Percentiles rank a stretch among this genome's conserved stretches.
Conservation (phyloP, 345 rosid species). For the Balakata baccata region DNA sequence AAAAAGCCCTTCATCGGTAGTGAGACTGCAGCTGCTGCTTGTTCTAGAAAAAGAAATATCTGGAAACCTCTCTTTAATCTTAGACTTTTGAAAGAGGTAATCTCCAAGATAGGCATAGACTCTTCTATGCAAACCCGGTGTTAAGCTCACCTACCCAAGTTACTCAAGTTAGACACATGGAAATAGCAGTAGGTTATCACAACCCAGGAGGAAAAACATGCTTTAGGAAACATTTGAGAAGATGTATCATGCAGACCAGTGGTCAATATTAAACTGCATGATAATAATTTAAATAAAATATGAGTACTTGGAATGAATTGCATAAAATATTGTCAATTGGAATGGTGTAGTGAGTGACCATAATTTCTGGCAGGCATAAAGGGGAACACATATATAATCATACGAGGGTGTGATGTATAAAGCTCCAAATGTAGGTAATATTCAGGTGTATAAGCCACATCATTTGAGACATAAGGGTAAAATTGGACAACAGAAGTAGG, state of each 20-base stretch:
- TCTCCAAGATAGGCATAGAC: constrained; percentile 60
- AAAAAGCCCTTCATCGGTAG: constrained; percentile 63
- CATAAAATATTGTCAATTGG: not conserved
- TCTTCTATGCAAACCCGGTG: constrained; percentile 55
- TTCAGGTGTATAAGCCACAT: not conserved
- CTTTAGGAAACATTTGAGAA: not conserved
- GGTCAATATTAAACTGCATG: not conserved
- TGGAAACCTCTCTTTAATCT: constrained; percentile 34
- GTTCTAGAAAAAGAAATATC: constrained; percentile 54
- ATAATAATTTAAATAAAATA: not conserved
- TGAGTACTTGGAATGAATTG: not conserved
- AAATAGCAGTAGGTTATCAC: not conserved
- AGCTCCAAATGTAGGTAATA: not conserved
- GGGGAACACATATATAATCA: not conserved
- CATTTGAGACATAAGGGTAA: not conserved
- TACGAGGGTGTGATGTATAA: no score
- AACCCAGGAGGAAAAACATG: not conserved
- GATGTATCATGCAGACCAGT: not conserved
- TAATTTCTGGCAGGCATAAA: not conserved
- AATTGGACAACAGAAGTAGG: not conserved
- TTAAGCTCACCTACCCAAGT: constrained; percentile 52
- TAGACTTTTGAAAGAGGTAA: constrained; percentile 51
- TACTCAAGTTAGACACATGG: not conserved
- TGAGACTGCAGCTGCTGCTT: constrained; percentile 53
- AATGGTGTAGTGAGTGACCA: not conserved